phyloP scores from a whole-genome alignment of 805 yeast genomes.

The Spathaspora girioi region DNA sequence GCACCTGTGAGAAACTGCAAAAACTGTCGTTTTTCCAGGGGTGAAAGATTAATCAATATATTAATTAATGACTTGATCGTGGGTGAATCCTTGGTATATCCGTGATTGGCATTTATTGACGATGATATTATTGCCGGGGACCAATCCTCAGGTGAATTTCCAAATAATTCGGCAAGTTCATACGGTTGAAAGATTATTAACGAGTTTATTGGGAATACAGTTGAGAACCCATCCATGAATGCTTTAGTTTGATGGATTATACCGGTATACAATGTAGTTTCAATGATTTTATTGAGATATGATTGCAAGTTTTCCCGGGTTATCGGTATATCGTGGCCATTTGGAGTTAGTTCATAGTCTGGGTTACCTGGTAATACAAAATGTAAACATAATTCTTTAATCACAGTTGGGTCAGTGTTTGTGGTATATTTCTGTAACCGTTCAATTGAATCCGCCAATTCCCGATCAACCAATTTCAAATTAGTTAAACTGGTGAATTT shows the following conservation, averaged over 20 bases:
- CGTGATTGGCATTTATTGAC: conserved; percentile 83
- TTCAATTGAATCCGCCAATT: conserved; percentile 54
- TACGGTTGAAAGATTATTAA: conserved; percentile 66
- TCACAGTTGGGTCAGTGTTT: conserved; percentile 29
- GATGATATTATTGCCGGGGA: conserved; percentile 53
- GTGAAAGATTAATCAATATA: conserved; percentile 53
- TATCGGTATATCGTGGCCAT: conserved; percentile 53
- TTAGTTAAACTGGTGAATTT: conserved; percentile 30
- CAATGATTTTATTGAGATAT: conserved; percentile 56
- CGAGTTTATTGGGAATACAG: conserved; percentile 75
- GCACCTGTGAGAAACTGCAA: conserved; percentile 90
- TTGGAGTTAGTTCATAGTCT: conserved; percentile 50
- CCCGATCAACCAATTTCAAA: conserved; percentile 52
- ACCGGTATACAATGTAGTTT: conserved; percentile 60
- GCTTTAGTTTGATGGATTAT: conserved; percentile 59
- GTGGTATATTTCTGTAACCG: conserved; percentile 44
- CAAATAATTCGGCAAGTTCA: conserved; percentile 72
- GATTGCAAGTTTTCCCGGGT: conserved; percentile 49
- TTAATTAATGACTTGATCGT: conserved; percentile 59
- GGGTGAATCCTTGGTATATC: conserved; percentile 68
- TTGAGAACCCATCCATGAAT: conserved; percentile 77
- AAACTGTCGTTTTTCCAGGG: conserved; percentile 62
- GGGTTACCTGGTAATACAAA: conserved; percentile 79
- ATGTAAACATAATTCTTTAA: conserved; percentile 55
- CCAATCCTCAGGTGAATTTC: conserved; percentile 88